Conservation (phyloP, 805 yeast species). For the Phaffomyces antillensis region DNA sequence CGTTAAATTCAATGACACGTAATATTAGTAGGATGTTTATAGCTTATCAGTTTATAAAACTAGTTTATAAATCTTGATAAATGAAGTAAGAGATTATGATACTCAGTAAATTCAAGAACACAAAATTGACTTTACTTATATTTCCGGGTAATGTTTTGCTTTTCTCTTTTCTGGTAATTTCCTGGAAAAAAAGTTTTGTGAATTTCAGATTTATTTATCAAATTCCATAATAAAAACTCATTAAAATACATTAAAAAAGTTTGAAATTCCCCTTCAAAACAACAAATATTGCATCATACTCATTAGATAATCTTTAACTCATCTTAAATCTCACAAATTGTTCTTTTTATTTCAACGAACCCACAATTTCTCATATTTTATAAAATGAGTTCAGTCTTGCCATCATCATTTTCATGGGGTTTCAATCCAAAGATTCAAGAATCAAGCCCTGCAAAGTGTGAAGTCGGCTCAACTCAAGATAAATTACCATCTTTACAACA, state of each 20-base stretch:
- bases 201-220: background rate
- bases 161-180: constrained; percentile 1
- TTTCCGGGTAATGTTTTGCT: constrained; percentile 3
- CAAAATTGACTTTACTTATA: too few relatives aligned
- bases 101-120: too few relatives aligned
- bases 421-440: constrained; percentile 22
- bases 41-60: too few relatives aligned
- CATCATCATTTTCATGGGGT: constrained; percentile 22
- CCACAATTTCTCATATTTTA: background rate
- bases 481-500: constrained; percentile 4
- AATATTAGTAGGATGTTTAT: too few relatives aligned
- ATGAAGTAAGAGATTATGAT: too few relatives aligned
- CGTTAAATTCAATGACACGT: too few relatives aligned
- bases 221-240: background rate
- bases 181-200: background rate
- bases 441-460: constrained; percentile 11
- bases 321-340: background rate
- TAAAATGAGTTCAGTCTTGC: constrained; percentile 13
- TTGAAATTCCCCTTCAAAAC: background rate
- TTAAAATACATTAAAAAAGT: too few relatives aligned
- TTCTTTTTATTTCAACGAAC: background rate
- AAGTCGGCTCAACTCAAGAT: constrained; percentile 3
- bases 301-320: too few relatives aligned
- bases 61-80: too few relatives aligned
- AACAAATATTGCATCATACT: background rate